Percentiles rank a stretch among this genome's conserved stretches.
Evolutionary conservation across 1,284 basidiomycete species (phyloP).

Genomic region (Tilletia walkeri): DNA sequence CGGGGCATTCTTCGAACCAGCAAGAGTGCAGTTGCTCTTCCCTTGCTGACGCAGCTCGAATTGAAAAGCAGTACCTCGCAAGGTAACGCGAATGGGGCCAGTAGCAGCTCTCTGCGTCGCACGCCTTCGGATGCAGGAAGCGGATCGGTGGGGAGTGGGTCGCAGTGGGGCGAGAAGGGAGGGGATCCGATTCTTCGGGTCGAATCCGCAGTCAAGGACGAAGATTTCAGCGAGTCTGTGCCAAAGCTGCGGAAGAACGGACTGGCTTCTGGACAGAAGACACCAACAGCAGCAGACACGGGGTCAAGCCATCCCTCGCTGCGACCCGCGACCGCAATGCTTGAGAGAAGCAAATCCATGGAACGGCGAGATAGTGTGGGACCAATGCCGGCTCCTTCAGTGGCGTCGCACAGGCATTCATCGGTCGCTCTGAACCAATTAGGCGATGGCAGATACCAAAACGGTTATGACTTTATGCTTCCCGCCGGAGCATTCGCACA

Average conservation of each 20-base stretch:
- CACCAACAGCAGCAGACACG: not conserved
- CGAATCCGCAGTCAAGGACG: not conserved
- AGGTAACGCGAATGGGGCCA: not conserved
- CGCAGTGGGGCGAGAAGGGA: conserved; percentile 1
- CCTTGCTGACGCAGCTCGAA: conserved; percentile 59
- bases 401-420: not conserved
- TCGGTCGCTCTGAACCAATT: conserved; percentile 11
- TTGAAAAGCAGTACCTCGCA: conserved; percentile 26
- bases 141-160: not conserved
- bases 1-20: conserved; percentile 60
- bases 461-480: conserved; percentile 54
- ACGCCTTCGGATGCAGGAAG: conserved; percentile 11
- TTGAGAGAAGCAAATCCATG: conserved; percentile 7
- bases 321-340: not conserved
- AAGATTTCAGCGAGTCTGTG: not conserved
- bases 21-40: conserved; percentile 67
- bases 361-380: conserved; percentile 16
- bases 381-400: conserved; percentile 24
- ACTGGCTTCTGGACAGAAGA: not conserved
- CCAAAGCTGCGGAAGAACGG: not conserved
- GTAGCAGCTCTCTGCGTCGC: conserved; percentile 5
- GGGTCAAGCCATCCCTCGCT: not conserved
- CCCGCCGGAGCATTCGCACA: conserved; percentile 69
- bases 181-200: conserved; percentile 11
- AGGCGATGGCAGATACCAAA: conserved; percentile 17